Base-by-base conservation (phyloP, 2,329 filamentous ascomycete species). In the Fusarium foetens region DNA sequence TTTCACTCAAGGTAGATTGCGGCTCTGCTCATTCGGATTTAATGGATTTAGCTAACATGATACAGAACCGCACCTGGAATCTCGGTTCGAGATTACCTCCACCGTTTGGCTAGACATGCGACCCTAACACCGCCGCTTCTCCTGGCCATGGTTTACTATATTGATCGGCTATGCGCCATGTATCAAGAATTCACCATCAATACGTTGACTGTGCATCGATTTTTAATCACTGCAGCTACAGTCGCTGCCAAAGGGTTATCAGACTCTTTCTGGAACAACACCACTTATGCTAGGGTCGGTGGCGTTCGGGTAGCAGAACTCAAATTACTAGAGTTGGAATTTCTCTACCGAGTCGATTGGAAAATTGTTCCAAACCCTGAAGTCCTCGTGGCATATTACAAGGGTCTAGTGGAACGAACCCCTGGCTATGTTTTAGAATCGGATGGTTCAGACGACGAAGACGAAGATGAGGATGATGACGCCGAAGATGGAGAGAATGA, bases 121-220 rank as follows among this genome's bases (percentile, higher is more conserved):
- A 98, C 95, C 0, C 87, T 99, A 6, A 94, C 94, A 11, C 95
- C 96, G 17, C 95, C 96, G 1, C 92, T 99, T 55, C 87, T 99
- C n/a, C 89, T 99, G 39, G 96, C 95, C 75, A 98, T 99, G 94
- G 96, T 99, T 63, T 99, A 97, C 80, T 99, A 98, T 79, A 98
- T 99, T 77, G 96, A 99, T 83, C 92, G 94, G 36, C 88, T 99
- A 27, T 99, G 95, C 82, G 92, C 93, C 16, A 86, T 97, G 66
- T 99, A 98, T 80, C 93, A 94, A 6, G 93, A 95, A 51, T 99
- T 99, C 81, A 98, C 95, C 33, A 97, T 99, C 75, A 97, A 95
- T 80, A 97, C 94, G 51, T 86, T 99, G 25, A 99, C 96, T 0
- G 95, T 99, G 6, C 96, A 99, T 83, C 94, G 96, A 13, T 99